Base-by-base conservation (phyloP, 306 rosid species). In the Prunus mongolica region DNA sequence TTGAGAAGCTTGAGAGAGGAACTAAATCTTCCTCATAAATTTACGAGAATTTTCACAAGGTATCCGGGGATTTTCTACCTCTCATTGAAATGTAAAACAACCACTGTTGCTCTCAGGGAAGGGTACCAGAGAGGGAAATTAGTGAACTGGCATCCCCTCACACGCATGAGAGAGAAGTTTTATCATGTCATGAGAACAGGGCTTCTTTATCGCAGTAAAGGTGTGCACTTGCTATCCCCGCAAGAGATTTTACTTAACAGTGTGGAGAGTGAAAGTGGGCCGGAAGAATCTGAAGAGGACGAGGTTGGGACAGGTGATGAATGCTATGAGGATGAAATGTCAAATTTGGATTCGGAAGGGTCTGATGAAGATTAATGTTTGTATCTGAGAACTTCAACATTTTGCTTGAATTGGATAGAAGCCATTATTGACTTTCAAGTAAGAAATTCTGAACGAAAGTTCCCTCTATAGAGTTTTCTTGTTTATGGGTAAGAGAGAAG, bases 51-150 rank as follows among this genome's bases (percentile, higher is more conserved):
- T 62, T 92, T 95, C 69, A 95, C 98, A 0, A 74, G 97, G 79
- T 95, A 90, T 64, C 98, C 98, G 0, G 97, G 98, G 65, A 89
- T 92, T 57, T 95, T 90, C 80, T 95, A 92, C 78, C 90, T 95
- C 49, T 95, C 97, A 0, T 76, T 92, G 85, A 95, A 95, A 85
- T 95, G 98, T 79, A 95, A 95, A 74, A 95, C 97, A 0, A 92
- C 97, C 0, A 95, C 97, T 2, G 87, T 92, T 61, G 78, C 95
- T 52, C 85, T 92, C 10, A 82, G 86, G 75, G 98, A 95, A 85
- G 97, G 93, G 28, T 92, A 89, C 83, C 86, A 80, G 6, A 84
- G 97, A 61, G 98, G 96, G 12, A 90, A 89, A 52, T 69, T 95
- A 8, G 88, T 95, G 67, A 84, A 92, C 30, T 89, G 92, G 2